A percentile compares a stretch with the other conserved stretches of the same genome.
phyloP scores from a whole-genome alignment of 257 asterid genomes.

The Capsicum baccatum region DNA sequence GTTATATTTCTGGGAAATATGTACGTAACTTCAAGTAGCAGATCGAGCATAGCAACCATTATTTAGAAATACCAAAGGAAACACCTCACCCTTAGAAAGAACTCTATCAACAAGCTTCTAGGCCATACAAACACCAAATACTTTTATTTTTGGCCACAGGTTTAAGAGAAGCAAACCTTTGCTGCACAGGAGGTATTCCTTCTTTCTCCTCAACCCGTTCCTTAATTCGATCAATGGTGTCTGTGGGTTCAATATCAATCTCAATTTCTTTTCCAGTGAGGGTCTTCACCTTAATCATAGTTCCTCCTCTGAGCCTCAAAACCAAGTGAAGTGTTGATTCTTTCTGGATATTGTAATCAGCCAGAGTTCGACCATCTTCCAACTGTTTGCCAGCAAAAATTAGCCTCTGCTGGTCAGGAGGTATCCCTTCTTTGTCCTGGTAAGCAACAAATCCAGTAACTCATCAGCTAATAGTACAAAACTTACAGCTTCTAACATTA shows the following conservation, averaged over 20 bases:
- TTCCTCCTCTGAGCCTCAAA: slow-evolving; percentile 73
- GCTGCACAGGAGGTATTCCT: slow-evolving; percentile 77
- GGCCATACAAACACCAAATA: slow-evolving; percentile 6
- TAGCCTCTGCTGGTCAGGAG: slow-evolving; percentile 70
- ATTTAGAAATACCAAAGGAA: not conserved
- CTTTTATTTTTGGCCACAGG: not conserved
- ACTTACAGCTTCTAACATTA: not conserved
- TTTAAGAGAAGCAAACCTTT: slow-evolving; percentile 50
- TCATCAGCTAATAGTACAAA: not conserved
- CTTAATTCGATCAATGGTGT: slow-evolving; percentile 70
- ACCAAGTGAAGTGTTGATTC: slow-evolving; percentile 72
- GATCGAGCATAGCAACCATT: not conserved
- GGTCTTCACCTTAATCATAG: slow-evolving; percentile 77
- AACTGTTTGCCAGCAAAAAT: slow-evolving; percentile 75
- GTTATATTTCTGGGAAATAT: not conserved
- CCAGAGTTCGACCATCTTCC: slow-evolving; percentile 75
- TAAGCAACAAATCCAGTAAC: not conserved
- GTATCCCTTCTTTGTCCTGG: slow-evolving; percentile 89
- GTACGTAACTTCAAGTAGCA: not conserved
- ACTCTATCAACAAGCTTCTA: not conserved
- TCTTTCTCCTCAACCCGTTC: slow-evolving; percentile 81
- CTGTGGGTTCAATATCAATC: slow-evolving; percentile 70
- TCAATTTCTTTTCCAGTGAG: slow-evolving; percentile 73
- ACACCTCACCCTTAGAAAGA: not conserved
- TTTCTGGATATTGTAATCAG: slow-evolving; percentile 69